These are phyloP conservation scores for Lentinula aciculospora DNA, from an alignment of 768 basidiomycete genomes.

Conservation along the genomic window DNA sequence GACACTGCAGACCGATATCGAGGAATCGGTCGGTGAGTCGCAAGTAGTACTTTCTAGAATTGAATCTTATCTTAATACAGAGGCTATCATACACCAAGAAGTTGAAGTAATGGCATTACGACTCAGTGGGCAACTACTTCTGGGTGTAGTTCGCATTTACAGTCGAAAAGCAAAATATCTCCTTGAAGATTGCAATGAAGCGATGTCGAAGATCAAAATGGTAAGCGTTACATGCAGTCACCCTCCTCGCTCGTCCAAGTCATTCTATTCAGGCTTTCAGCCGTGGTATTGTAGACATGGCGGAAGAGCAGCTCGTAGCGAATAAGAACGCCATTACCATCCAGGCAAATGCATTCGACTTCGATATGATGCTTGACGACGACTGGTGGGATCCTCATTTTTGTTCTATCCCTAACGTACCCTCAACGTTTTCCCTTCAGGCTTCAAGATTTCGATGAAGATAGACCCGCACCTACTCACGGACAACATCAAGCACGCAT, in stretches of 20 bases:
- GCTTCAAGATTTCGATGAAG: slow-evolving; percentile 57
- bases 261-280: slow-evolving; percentile 69
- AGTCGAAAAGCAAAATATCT: slow-evolving; percentile 97
- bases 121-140: slow-evolving; percentile 91
- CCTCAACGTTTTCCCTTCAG: slow-evolving; percentile 10
- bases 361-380: slow-evolving; percentile 76
- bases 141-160: slow-evolving; percentile 97
- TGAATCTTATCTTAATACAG: slow-evolving; percentile 26
- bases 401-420: background rate
- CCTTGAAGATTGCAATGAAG: slow-evolving; percentile 96
- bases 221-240: slow-evolving; percentile 30
- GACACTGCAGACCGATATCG: slow-evolving; percentile 92
- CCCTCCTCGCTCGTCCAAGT: background rate
- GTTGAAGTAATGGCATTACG: slow-evolving; percentile 91
- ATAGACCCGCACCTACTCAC: slow-evolving; percentile 55
- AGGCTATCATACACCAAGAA: slow-evolving; percentile 92
- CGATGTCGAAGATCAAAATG: slow-evolving; percentile 92
- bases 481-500: slow-evolving; percentile 80
- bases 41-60: background rate
- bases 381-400: slow-evolving; percentile 56
- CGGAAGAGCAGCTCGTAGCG: slow-evolving; percentile 87
- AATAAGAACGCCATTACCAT: slow-evolving; percentile 87
- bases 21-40: slow-evolving; percentile 79
- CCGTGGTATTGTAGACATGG: slow-evolving; percentile 92
- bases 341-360: slow-evolving; percentile 68